A percentile compares a stretch with the other conserved stretches of the same genome.
Conservation (phyloP, 331 rosid species). For the Cydonia oblonga region DNA sequence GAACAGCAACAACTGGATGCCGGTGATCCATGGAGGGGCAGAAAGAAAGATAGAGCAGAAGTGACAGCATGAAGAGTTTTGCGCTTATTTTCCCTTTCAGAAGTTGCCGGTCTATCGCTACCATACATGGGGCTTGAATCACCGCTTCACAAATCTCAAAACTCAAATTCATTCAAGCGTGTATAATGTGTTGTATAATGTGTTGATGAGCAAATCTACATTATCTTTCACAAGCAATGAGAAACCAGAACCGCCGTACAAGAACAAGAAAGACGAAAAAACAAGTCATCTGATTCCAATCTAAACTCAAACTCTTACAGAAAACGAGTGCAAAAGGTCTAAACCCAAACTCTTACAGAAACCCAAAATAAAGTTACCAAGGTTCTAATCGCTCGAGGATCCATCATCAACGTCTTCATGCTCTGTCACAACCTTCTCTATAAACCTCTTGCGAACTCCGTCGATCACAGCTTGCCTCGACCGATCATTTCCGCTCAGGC, state of each 20-base stretch:
- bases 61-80: constrained; percentile 33
- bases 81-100: not conserved
- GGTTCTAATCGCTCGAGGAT: constrained; percentile 61
- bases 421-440: constrained; percentile 68
- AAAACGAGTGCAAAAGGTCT: not conserved
- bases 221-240: no score
- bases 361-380: not conserved
- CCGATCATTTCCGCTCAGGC: constrained; percentile 42
- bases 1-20: constrained; percentile 44
- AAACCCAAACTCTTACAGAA: not conserved
- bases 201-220: constrained; percentile 38
- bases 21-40: constrained; percentile 31
- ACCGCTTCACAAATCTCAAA: not conserved
- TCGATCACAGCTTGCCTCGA: constrained; percentile 71
- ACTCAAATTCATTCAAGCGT: not conserved
- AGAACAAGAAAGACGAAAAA: constrained; percentile 1
- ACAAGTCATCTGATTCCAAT: not conserved
- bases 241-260: not conserved
- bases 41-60: constrained; percentile 30
- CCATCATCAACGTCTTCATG: constrained; percentile 67
- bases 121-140: not conserved
- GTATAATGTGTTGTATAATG: no score
- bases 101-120: not conserved
- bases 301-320: not conserved
- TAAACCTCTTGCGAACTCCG: constrained; percentile 63